Percentiles rank a stretch among this genome's conserved stretches.
Conservation (phyloP, 176 grass and related monocot species). For the Metroxylon sagu region DNA sequence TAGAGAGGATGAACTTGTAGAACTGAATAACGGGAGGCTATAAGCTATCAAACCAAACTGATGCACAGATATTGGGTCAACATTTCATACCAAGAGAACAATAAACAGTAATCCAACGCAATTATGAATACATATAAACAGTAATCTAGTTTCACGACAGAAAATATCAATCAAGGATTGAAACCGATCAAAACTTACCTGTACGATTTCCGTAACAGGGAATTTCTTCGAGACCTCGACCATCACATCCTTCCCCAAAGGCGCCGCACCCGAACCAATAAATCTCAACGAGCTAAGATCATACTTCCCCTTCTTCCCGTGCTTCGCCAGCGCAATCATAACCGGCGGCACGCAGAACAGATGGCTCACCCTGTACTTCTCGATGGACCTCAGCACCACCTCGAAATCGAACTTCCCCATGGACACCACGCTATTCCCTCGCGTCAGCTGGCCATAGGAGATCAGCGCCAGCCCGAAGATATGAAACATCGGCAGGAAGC, state of each 20-base stretch:
- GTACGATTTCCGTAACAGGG: conserved; percentile 34
- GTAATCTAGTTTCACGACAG: too few species aligned
- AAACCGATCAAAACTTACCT: conserved; percentile 29
- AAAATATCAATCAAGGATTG: too few species aligned
- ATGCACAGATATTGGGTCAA: too few species aligned
- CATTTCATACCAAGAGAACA: too few species aligned
- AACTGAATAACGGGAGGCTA: too few species aligned
- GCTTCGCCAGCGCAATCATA: conserved; percentile 84
- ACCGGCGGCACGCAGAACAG: conserved; percentile 82
- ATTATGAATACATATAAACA: too few species aligned
- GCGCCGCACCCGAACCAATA: conserved; percentile 77
- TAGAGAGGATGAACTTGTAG: too few species aligned
- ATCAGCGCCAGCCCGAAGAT: conserved; percentile 71
- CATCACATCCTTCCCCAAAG: conserved; percentile 95
- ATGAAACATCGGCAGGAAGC: conserved; percentile 99
- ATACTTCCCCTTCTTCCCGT: conserved; percentile 42
- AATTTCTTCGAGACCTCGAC: conserved; percentile 62
- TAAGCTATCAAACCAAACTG: too few species aligned
- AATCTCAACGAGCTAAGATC: conserved; percentile 66
- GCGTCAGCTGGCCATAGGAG: conserved; percentile 58
- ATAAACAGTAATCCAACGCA: too few species aligned
- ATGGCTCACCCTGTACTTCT: conserved; percentile 50
- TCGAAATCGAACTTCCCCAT: conserved; percentile 73
- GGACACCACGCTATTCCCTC: conserved; percentile 55
- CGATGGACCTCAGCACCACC: conserved; percentile 35